A percentile compares a stretch with the other conserved stretches of the same genome.
Conservation (phyloP, 2,329 filamentous ascomycete genomes). For the Microascus cirrosus region DNA sequence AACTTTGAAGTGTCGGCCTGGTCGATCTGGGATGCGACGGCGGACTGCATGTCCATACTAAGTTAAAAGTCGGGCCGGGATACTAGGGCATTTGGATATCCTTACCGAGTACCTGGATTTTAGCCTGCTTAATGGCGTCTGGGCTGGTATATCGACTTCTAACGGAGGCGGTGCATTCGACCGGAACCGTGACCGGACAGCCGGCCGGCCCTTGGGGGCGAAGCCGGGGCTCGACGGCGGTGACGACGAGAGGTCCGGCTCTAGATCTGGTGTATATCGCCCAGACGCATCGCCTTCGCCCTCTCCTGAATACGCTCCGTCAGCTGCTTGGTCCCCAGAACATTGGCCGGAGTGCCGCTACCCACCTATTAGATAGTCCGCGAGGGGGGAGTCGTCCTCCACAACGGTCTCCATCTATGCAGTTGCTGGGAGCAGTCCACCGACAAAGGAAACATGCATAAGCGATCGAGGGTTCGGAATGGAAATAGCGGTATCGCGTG, state of each 20-base stretch:
- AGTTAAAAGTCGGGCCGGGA: slow-evolving; percentile 9
- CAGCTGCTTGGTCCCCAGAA: slow-evolving; percentile 10
- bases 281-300: slow-evolving; percentile 34
- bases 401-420: slow-evolving; percentile 71
- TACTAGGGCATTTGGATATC: neutral
- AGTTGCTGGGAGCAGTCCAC: neutral
- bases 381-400: slow-evolving; percentile 77
- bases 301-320: slow-evolving; percentile 26
- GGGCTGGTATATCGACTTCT: slow-evolving; percentile 25
- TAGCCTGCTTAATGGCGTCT: slow-evolving; percentile 30
- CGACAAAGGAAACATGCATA: neutral
- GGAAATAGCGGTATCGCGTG: neutral
- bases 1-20: slow-evolving; percentile 74
- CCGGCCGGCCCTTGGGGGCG: slow-evolving; percentile 44
- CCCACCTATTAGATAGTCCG: slow-evolving; percentile 78
- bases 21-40: slow-evolving; percentile 61
- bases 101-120: slow-evolving; percentile 41
- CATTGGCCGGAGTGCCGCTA: neutral
- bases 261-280: slow-evolving; percentile 31
- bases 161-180: slow-evolving; percentile 32
- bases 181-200: slow-evolving; percentile 42
- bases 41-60: slow-evolving; percentile 35
- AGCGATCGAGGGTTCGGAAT: neutral
- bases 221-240: slow-evolving; percentile 39
- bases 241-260: slow-evolving; percentile 28